Percentiles rank a stretch among this genome's conserved stretches.
phyloP scores from a whole-genome alignment of 164 flowering plant genomes.

The Vitis rotundifolia region DNA sequence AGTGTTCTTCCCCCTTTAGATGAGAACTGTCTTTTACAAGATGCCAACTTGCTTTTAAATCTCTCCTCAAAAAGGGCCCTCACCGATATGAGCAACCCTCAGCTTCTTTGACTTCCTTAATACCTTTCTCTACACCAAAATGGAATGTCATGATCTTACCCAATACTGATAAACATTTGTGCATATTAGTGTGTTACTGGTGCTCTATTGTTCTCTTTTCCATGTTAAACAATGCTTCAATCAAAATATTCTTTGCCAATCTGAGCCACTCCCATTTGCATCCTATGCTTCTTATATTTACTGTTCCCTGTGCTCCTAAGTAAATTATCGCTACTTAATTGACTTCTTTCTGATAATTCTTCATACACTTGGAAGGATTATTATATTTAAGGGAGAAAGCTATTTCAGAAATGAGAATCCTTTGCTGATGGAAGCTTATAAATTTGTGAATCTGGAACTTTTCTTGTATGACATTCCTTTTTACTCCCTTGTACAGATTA shows the following conservation, averaged over 20 bases:
- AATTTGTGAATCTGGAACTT: background rate
- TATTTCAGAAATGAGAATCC: background rate
- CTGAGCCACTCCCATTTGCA: background rate
- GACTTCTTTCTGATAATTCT: background rate
- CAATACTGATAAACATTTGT: background rate
- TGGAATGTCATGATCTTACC: no score
- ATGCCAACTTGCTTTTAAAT: no score
- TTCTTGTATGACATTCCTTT: background rate
- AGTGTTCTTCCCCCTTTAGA: no score
- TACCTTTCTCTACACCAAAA: no score
- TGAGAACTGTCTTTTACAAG: no score
- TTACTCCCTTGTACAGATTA: conserved; percentile 11
- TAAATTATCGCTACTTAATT: background rate
- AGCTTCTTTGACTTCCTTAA: no score
- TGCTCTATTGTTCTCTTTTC: background rate
- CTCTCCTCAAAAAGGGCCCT: no score
- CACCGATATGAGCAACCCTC: no score
- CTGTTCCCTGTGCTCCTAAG: background rate
- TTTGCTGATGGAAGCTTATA: background rate
- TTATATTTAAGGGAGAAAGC: background rate
- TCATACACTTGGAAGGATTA: background rate
- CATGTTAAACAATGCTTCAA: background rate
- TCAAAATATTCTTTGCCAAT: background rate
- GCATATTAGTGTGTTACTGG: background rate
- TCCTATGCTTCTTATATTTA: background rate